phyloP scores from a whole-genome alignment of 768 basidiomycete genomes.

The Russula griseocarnosa region DNA sequence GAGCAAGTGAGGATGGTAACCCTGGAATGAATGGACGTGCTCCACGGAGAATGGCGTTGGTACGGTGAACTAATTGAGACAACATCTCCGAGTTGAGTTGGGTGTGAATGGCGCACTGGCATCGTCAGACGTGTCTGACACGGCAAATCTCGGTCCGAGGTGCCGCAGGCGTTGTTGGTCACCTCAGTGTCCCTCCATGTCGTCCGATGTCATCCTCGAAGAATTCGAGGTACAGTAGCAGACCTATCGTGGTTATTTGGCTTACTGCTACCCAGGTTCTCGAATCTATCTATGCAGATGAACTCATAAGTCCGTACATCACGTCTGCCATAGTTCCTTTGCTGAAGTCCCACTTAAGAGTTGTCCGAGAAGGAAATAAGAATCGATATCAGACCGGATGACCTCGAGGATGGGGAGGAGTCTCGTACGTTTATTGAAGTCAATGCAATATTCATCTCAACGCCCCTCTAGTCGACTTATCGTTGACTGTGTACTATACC shows the following conservation, averaged over 20 bases:
- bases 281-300: conserved; percentile 94
- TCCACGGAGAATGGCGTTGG: neutral
- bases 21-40: neutral
- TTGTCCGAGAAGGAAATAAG: conserved; percentile 75
- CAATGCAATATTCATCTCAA: neutral
- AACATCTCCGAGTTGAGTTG: conserved; percentile 14
- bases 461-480: conserved; percentile 58
- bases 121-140: too few relatives aligned
- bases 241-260: conserved; percentile 16
- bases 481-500: conserved; percentile 71
- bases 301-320: conserved; percentile 75
- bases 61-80: conserved; percentile 5
- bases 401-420: conserved; percentile 57
- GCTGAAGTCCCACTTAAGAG: conserved; percentile 64
- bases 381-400: conserved; percentile 87
- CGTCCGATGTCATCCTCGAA: conserved; percentile 67
- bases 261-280: conserved; percentile 56
- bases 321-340: conserved; percentile 31
- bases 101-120: neutral
- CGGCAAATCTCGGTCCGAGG: conserved; percentile 9
- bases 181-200: conserved; percentile 41
- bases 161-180: neutral
- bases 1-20: neutral
- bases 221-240: conserved; percentile 73
- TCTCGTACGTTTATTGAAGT: conserved; percentile 41